These are phyloP conservation scores for Epithemia pelagica DNA, from an alignment of 108 stramenopile species.

Conservation along the genomic window DNA sequence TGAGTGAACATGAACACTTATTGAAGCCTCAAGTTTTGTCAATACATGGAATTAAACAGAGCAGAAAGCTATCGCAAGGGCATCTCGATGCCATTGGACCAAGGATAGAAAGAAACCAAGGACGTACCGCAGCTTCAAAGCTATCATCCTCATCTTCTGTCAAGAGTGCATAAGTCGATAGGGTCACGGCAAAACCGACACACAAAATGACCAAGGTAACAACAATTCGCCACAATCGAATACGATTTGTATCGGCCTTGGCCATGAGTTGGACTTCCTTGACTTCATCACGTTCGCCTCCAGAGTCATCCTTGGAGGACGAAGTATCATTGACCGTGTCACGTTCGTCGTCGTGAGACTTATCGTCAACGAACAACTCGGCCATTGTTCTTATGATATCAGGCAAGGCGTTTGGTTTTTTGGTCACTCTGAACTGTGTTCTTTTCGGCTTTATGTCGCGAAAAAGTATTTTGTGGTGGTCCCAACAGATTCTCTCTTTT, in stretches of 20 bases:
- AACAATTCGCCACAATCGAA: slow-evolving; percentile 8
- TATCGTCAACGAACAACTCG: not conserved
- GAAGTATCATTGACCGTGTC: not conserved
- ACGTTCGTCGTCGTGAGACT: not conserved
- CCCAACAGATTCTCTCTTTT: too few species aligned
- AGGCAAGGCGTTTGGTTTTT: too few species aligned
- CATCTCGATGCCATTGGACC: too few species aligned
- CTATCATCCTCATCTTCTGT: not conserved
- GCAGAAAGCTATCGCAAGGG: too few species aligned
- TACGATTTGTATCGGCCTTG: not conserved
- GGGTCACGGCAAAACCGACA: not conserved
- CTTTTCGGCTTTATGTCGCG: too few species aligned
- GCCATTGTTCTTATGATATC: too few species aligned
- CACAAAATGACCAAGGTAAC: slow-evolving; percentile 1
- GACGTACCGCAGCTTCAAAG: slow-evolving; percentile 5
- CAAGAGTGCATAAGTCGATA: not conserved
- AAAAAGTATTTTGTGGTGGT: too few species aligned
- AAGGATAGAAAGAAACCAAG: not conserved
- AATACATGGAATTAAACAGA: too few species aligned
- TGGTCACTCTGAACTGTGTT: too few species aligned
- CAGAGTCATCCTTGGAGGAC: not conserved
- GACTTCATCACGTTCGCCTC: slow-evolving; percentile 8
- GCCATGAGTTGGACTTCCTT: slow-evolving; percentile 5
- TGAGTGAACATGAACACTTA: too few species aligned
- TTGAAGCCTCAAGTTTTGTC: too few species aligned